phyloP scores from a whole-genome alignment of 1,139 yeast genomes.

The Suhomyces terraborum region DNA sequence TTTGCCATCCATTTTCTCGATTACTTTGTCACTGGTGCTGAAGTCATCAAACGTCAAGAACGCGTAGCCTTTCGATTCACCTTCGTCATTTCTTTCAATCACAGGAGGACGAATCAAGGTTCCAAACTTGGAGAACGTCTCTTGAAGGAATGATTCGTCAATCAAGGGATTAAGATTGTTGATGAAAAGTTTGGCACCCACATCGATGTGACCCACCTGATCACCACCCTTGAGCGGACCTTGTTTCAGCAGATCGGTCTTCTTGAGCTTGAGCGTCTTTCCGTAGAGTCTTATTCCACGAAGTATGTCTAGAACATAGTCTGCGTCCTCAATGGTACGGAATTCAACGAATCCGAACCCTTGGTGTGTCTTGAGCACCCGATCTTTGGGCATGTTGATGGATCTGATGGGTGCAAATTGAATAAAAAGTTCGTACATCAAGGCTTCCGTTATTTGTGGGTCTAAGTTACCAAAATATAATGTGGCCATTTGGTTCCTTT shows the following conservation, averaged over 20 bases:
- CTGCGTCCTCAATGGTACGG: conserved; percentile 60
- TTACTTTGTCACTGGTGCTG: conserved; percentile 70
- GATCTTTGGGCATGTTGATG: conserved; percentile 77
- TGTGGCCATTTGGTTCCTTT: conserved; percentile 65
- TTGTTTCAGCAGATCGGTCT: conserved; percentile 30
- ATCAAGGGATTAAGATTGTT: conserved; percentile 72
- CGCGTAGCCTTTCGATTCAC: conserved; percentile 64
- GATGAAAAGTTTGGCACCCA: conserved; percentile 77
- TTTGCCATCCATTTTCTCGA: conserved; percentile 68
- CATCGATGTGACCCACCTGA: conserved; percentile 37
- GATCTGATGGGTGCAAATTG: conserved; percentile 82
- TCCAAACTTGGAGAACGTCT: conserved; percentile 75
- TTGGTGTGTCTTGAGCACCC: conserved; percentile 68
- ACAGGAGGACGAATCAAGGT: conserved; percentile 53
- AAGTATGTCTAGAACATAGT: conserved; percentile 65
- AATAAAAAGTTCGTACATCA: conserved; percentile 77
- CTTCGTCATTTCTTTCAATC: conserved; percentile 54
- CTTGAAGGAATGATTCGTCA: conserved; percentile 58
- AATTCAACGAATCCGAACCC: conserved; percentile 91
- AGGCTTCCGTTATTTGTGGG: conserved; percentile 63
- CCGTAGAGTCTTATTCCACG: conserved; percentile 67
- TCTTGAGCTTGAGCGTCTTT: conserved; percentile 61
- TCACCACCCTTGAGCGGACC: not conserved
- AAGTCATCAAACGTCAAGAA: conserved; percentile 63
- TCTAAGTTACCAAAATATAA: conserved; percentile 86